Percentiles rank a stretch among this genome's conserved stretches.
Evolutionary conservation across 202 grass and related monocot genomes (phyloP).

Genomic region (Dendrocalamus latiflorus): DNA sequence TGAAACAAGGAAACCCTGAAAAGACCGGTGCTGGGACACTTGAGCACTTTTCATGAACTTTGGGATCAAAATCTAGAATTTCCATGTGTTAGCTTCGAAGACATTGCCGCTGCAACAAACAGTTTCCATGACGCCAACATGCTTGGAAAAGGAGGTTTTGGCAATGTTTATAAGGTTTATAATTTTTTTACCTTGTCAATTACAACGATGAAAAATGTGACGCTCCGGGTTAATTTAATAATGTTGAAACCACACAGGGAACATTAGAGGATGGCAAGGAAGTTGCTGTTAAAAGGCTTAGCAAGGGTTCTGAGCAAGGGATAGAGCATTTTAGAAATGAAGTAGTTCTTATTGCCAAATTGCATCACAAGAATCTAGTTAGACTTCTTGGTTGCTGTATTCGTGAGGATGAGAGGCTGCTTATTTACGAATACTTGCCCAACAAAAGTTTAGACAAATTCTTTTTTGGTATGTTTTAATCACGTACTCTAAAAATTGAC

Average conservation of each 20-base stretch:
- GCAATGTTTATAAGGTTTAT: conserved; percentile 8
- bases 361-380: conserved; percentile 53
- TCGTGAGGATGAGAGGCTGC: conserved; percentile 44
- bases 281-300: conserved; percentile 51
- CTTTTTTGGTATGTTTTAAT: conserved; percentile 33
- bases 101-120: background rate
- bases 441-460: conserved; percentile 54
- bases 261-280: background rate
- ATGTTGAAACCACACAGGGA: conserved; percentile 20
- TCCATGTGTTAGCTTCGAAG: background rate
- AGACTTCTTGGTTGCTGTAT: conserved; percentile 46
- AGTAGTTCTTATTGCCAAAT: conserved; percentile 40
- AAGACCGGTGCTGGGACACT: background rate
- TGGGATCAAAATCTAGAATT: background rate
- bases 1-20: background rate
- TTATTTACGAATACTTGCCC: conserved; percentile 49
- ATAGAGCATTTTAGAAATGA: conserved; percentile 44
- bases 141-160: conserved; percentile 21
- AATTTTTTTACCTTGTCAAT: too few relatives aligned
- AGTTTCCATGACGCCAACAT: background rate
- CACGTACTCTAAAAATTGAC: background rate
- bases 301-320: conserved; percentile 37
- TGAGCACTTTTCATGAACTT: background rate
- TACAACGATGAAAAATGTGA: too few relatives aligned
- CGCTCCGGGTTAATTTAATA: too few relatives aligned